Conservation (phyloP, 306 rosid genomes). For the Inga laurina region DNA sequence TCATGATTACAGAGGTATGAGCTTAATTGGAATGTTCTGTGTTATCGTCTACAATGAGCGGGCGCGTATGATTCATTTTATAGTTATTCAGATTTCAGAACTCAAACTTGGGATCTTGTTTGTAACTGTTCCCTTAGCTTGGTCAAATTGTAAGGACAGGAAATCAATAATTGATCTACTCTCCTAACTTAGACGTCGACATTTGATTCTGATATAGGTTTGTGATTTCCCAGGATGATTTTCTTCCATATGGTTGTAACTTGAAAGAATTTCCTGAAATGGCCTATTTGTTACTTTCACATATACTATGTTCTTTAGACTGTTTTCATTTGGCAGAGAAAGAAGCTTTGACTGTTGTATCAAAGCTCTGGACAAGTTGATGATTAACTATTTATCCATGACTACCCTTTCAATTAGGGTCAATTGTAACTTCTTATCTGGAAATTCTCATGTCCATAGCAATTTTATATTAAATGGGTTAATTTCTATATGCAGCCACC, state of each 20-base stretch:
- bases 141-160: not conserved
- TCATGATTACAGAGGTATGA: constrained; percentile 74
- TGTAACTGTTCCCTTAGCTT: constrained; percentile 1
- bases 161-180: not conserved
- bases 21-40: constrained; percentile 31
- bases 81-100: constrained; percentile 18
- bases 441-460: not conserved
- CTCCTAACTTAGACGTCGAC: constrained; percentile 10
- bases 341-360: not conserved
- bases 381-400: not conserved
- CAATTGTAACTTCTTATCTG: constrained; percentile 27
- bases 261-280: not conserved
- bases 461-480: not conserved
- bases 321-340: not conserved
- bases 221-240: constrained; percentile 12
- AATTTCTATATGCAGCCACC: constrained; percentile 40
- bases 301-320: not conserved
- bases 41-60: constrained; percentile 11
- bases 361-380: not conserved
- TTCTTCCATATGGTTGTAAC: constrained; percentile 8
- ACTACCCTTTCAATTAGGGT: constrained; percentile 36
- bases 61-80: constrained; percentile 27
- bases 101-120: constrained; percentile 35
- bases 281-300: not conserved
- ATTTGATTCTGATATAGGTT: constrained; percentile 8